A percentile compares a stretch with the other conserved stretches of the same genome.
Evolutionary conservation across 805 yeast species (phyloP).

Genomic region (Scheffersomyces stipitis): DNA sequence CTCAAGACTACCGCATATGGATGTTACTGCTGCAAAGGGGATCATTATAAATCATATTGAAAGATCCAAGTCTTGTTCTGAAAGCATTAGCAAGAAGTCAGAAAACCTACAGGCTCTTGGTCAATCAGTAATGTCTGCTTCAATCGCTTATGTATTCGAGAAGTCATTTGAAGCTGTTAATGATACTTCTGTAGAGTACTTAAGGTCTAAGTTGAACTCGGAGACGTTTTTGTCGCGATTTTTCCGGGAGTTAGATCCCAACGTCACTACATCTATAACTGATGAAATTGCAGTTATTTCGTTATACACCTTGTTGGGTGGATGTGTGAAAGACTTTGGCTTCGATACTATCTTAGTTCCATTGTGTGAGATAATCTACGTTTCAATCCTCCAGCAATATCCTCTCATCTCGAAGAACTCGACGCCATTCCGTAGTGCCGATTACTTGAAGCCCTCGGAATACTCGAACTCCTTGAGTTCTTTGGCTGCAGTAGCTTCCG

Average conservation of each 20-base stretch:
- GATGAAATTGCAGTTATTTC: constrained; percentile 56
- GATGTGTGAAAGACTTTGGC: constrained; percentile 76
- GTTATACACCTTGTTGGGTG: constrained; percentile 61
- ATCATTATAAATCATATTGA: constrained; percentile 44
- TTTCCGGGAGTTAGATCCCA: constrained; percentile 48
- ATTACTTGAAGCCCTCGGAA: constrained; percentile 4
- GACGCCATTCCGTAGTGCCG: constrained; percentile 22
- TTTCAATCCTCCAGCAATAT: constrained; percentile 57
- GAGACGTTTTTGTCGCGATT: constrained; percentile 44
- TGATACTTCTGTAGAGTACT: constrained; percentile 53
- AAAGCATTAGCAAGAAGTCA: constrained; percentile 34
- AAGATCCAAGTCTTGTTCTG: constrained; percentile 62
- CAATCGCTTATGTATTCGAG: constrained; percentile 63
- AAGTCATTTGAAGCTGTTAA: constrained; percentile 56
- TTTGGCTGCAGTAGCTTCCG: constrained; percentile 37
- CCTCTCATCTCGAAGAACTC: constrained; percentile 56
- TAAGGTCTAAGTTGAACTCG: constrained; percentile 44
- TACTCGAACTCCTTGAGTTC: constrained; percentile 19
- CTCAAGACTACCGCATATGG: constrained; percentile 10
- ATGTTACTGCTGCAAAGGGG: constrained; percentile 12
- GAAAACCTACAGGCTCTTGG: constrained; percentile 61
- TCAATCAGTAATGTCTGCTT: constrained; percentile 49
- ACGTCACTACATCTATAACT: constrained; percentile 27
- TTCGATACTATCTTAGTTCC: constrained; percentile 68
- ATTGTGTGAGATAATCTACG: constrained; percentile 67